Evolutionary conservation across 805 yeast species (phyloP).

Genomic region (Yarrowia sp.): DNA sequence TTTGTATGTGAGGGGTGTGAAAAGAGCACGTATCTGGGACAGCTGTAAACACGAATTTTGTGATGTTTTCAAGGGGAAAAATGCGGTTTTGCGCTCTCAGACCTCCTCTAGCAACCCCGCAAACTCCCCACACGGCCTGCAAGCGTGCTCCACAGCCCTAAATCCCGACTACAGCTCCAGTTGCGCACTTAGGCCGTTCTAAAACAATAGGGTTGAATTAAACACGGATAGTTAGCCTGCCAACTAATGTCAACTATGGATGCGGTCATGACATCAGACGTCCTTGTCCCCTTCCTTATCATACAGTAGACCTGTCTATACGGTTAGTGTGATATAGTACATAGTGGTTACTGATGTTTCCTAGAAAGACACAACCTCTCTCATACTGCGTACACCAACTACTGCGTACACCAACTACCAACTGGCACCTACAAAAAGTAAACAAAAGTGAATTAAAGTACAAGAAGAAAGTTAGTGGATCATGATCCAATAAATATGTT

Average conservation of each 20-base stretch:
- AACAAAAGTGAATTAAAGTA: conserved; percentile 18
- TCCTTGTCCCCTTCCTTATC: conserved; percentile 10
- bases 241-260: conserved; percentile 20
- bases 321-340: neutral
- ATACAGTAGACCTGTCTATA: conserved; percentile 14
- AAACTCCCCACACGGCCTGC: no score
- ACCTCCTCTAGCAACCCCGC: no score
- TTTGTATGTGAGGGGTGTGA: neutral
- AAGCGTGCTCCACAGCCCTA: neutral
- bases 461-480: conserved; percentile 36
- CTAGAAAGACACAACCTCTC: no score
- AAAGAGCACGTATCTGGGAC: no score
- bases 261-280: neutral
- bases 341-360: no score
- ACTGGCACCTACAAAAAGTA: neutral
- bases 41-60: no score
- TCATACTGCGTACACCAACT: no score
- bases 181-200: neutral
- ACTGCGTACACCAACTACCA: no score
- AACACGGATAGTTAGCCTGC: conserved; percentile 7
- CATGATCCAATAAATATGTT: conserved; percentile 31
- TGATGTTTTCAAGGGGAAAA: no score
- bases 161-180: neutral
- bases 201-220: neutral
- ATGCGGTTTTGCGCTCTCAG: no score